Evolutionary conservation across 2,329 filamentous ascomycete genomes (phyloP).

Genomic region (Aspergillus novoparasiticus): DNA sequence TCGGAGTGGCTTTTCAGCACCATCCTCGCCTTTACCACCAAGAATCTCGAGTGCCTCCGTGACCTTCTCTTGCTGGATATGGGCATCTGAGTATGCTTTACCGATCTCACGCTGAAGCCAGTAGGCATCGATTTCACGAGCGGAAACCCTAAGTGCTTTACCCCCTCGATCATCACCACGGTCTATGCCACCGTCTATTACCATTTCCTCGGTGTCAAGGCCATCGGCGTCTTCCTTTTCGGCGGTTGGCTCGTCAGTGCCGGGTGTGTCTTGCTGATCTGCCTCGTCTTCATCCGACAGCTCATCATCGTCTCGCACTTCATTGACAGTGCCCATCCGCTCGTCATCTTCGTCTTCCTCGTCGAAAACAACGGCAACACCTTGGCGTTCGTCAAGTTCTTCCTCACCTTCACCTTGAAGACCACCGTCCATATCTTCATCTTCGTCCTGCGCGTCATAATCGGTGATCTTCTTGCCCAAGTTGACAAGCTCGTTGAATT

Average conservation of each 20-base stretch:
- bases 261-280: constrained; percentile 62
- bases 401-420: constrained; percentile 65
- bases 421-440: constrained; percentile 79
- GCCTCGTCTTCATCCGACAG: constrained; percentile 79
- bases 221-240: constrained; percentile 48
- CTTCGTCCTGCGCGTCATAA: constrained; percentile 94
- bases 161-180: constrained; percentile 47
- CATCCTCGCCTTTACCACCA: constrained; percentile 71
- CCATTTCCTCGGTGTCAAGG: constrained; percentile 68
- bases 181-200: constrained; percentile 70
- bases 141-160: constrained; percentile 65
- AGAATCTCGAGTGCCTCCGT: constrained; percentile 80
- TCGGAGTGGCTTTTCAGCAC: constrained; percentile 79
- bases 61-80: constrained; percentile 92
- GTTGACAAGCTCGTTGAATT: constrained; percentile 96
- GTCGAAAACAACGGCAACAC: constrained; percentile 96
- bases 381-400: constrained; percentile 90
- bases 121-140: constrained; percentile 92
- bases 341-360: constrained; percentile 87
- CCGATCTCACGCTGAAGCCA: constrained; percentile 96
- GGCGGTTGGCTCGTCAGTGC: constrained; percentile 48
- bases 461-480: constrained; percentile 98
- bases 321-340: constrained; percentile 73
- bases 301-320: constrained; percentile 79
- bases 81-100: constrained; percentile 82